Conservation (phyloP, 495 filamentous ascomycete species). For the Cercophora scortea region DNA sequence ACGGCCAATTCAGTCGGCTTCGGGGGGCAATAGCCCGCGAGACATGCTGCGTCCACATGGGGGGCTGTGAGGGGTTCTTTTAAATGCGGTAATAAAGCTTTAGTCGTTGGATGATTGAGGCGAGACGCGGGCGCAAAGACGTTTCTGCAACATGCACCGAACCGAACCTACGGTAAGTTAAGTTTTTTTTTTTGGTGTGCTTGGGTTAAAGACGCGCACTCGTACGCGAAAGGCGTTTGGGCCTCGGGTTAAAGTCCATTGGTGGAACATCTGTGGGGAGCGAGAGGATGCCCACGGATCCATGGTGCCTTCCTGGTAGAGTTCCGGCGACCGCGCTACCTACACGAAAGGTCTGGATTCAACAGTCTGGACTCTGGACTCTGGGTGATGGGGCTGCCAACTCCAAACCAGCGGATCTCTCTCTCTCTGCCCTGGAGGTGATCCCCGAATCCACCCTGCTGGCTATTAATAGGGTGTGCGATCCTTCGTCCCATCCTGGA, state of each 20-base stretch:
- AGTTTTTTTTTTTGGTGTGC: not conserved
- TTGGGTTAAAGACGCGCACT: not conserved
- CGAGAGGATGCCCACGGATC: not conserved
- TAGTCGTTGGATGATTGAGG: not conserved
- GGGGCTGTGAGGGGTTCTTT: not conserved
- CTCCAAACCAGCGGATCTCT: no score
- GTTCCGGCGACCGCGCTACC: not conserved
- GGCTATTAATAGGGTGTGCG: no score
- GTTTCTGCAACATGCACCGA: no score
- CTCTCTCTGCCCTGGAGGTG: no score
- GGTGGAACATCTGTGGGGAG: slow-evolving; percentile 4
- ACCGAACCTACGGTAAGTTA: not conserved
- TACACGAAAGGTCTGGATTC: no score
- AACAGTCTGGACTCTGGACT: no score
- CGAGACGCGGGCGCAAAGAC: no score
- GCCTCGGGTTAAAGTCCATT: not conserved
- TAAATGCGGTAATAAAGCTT: not conserved
- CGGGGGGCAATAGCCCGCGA: not conserved
- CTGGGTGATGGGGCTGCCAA: no score
- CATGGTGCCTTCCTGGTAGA: not conserved
- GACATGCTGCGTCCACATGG: slow-evolving; percentile 3
- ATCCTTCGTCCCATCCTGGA: no score
- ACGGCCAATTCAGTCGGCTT: not conserved
- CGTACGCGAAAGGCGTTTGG: not conserved
- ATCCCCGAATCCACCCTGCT: no score